A percentile compares a stretch with the other conserved stretches of the same genome.
These are phyloP conservation scores for Lactuca saligna DNA, from an alignment of 129 eudicot species.

Conservation along the genomic window DNA sequence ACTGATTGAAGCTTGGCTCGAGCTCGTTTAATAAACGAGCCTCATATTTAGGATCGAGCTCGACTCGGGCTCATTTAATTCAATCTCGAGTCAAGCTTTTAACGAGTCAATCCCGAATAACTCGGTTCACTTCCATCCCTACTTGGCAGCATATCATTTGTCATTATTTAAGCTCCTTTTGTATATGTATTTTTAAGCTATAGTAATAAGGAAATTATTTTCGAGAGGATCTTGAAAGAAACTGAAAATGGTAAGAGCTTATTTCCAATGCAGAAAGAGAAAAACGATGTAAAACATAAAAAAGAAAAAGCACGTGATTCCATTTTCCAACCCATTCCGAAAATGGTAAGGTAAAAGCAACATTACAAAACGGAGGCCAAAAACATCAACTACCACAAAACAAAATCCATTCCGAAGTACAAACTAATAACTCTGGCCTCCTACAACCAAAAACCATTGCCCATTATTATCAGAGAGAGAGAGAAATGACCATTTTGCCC, in stretches of 20 bases:
- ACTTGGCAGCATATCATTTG: too few species aligned
- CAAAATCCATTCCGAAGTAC: conserved; percentile 8
- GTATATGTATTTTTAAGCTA: too few species aligned
- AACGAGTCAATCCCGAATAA: too few species aligned
- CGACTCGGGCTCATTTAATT: too few species aligned
- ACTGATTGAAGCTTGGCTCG: too few species aligned
- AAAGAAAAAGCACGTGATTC: background rate
- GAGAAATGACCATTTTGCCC: background rate
- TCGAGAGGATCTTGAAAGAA: too few species aligned
- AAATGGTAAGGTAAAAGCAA: background rate
- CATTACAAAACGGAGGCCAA: background rate
- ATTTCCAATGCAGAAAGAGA: conserved; percentile 13
- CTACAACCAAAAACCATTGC: background rate
- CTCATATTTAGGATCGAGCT: too few species aligned
- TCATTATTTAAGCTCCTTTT: too few species aligned
- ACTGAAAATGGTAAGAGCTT: background rate
- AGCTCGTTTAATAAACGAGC: too few species aligned
- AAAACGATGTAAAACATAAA: background rate
- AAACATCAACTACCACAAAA: conserved; percentile 7
- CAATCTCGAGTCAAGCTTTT: too few species aligned
- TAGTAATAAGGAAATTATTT: too few species aligned
- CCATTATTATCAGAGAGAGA: conserved; percentile 21
- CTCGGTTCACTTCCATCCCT: too few species aligned
- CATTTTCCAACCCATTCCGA: background rate
- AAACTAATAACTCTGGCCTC: conserved; percentile 29